Percentiles rank a stretch among this genome's conserved stretches.
These are phyloP conservation scores for Nepenthes alata DNA, from an alignment of 179 eudicot genomes.

Conservation along the genomic window DNA sequence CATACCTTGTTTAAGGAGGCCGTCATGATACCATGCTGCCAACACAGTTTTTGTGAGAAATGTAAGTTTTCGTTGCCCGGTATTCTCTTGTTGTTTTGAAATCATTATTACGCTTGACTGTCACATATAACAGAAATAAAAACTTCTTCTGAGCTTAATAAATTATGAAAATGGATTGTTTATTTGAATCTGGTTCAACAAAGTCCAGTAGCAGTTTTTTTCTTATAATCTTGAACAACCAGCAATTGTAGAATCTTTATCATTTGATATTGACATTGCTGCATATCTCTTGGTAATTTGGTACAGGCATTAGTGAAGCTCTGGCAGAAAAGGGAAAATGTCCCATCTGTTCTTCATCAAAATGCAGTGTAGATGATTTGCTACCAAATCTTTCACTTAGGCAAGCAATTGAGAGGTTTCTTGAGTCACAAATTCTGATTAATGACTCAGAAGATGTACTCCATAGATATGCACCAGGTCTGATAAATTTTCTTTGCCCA, in stretches of 20 bases:
- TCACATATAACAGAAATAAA: too few relatives aligned
- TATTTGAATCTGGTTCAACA: neutral
- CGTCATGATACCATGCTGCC: conserved; percentile 84
- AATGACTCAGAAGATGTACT: conserved; percentile 32
- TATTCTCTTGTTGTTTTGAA: neutral
- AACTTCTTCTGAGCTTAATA: neutral
- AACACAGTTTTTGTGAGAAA: conserved; percentile 60
- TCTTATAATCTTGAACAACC: too few relatives aligned
- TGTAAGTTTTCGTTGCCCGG: conserved; percentile 27
- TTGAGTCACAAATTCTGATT: conserved; percentile 30
- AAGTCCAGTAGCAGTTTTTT: too few relatives aligned
- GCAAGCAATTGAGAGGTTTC: conserved; percentile 54
- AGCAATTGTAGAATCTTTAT: too few relatives aligned
- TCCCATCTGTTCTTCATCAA: conserved; percentile 54
- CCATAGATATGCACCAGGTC: conserved; percentile 60
- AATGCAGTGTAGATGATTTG: conserved; percentile 43
- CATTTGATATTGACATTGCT: conserved; percentile 4
- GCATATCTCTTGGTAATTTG: conserved; percentile 3
- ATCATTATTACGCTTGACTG: too few relatives aligned
- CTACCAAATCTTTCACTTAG: conserved; percentile 66
- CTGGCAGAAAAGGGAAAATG: conserved; percentile 36
- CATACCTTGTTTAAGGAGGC: conserved; percentile 52
- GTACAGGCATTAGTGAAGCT: conserved; percentile 41
- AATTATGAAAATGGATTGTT: neutral
- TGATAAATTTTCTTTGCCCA: neutral